These are phyloP conservation scores for Tympanopsis confertula DNA, from an alignment of 2,329 filamentous ascomycete species.

Conservation along the genomic window DNA sequence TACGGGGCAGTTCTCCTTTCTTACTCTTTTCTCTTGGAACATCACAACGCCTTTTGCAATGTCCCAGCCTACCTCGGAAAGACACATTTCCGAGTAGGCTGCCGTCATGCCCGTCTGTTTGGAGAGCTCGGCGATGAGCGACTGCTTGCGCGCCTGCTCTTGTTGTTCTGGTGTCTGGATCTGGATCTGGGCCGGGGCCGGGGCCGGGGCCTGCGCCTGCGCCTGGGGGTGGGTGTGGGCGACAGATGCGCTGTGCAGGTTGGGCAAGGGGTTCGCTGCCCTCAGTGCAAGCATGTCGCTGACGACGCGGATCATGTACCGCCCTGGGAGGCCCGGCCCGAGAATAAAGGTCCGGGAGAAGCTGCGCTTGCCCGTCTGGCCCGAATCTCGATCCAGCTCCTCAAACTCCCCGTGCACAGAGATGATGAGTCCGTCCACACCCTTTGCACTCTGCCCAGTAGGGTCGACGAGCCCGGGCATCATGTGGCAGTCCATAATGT, in stretches of 20 bases:
- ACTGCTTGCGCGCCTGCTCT: slow-evolving; percentile 44
- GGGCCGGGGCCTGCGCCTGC: slow-evolving; percentile 13
- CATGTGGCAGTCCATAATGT: slow-evolving; percentile 72
- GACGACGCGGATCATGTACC: slow-evolving; percentile 59
- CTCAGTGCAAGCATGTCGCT: slow-evolving; percentile 70
- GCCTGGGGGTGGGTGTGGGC: slow-evolving; percentile 8
- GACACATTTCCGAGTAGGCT: slow-evolving; percentile 69
- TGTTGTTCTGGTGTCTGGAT: slow-evolving; percentile 27
- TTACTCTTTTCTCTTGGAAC: slow-evolving; percentile 67
- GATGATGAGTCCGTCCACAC: slow-evolving; percentile 69
- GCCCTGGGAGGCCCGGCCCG: slow-evolving; percentile 58
- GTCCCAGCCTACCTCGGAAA: slow-evolving; percentile 71
- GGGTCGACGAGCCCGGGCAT: slow-evolving; percentile 63
- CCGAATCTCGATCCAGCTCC: slow-evolving; percentile 48
- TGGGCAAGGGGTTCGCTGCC: slow-evolving; percentile 43
- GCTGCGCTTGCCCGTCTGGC: slow-evolving; percentile 54
- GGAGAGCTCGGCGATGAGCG: slow-evolving; percentile 64
- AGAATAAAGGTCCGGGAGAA: slow-evolving; percentile 75
- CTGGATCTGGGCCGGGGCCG: slow-evolving; percentile 9
- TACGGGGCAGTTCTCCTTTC: slow-evolving; percentile 8
- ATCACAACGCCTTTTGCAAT: slow-evolving; percentile 62
- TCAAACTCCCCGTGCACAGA: slow-evolving; percentile 77
- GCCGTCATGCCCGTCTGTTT: slow-evolving; percentile 70
- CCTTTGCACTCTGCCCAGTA: slow-evolving; percentile 45
- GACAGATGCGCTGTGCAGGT: slow-evolving; percentile 19